Conservation (phyloP, 2,329 filamentous ascomycete genomes). For the Diaporthe sp. region DNA sequence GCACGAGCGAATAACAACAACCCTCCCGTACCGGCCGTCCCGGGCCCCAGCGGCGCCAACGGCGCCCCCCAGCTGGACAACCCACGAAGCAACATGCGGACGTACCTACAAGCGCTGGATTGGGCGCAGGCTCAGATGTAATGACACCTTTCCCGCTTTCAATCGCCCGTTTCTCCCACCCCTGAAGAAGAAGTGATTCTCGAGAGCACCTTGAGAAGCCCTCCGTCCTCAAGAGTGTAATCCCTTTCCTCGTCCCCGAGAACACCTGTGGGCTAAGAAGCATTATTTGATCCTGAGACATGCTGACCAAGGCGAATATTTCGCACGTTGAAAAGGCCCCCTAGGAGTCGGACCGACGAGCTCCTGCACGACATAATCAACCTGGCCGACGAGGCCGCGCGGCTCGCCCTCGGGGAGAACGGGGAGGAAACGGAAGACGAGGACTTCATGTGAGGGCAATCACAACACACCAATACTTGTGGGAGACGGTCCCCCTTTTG, state of each 20-base stretch:
- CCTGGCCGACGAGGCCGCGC: slow-evolving; percentile 58
- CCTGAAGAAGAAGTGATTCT: background rate
- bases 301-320: slow-evolving; percentile 10
- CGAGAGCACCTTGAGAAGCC: background rate
- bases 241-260: no score
- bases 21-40: slow-evolving; percentile 20
- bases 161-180: background rate
- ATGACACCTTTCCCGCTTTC: background rate
- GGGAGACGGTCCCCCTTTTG: slow-evolving; percentile 36
- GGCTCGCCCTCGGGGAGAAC: slow-evolving; percentile 53
- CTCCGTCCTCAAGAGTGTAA: background rate
- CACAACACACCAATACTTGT: slow-evolving; percentile 35
- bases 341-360: slow-evolving; percentile 51
- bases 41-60: slow-evolving; percentile 26
- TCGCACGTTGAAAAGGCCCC: slow-evolving; percentile 35
- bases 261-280: background rate
- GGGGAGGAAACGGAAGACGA: slow-evolving; percentile 49
- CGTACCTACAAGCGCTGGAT: slow-evolving; percentile 37
- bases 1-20: slow-evolving; percentile 1
- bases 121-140: slow-evolving; percentile 39
- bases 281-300: background rate
- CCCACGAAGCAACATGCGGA: slow-evolving; percentile 36
- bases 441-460: slow-evolving; percentile 55
- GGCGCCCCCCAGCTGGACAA: slow-evolving; percentile 17
- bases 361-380: slow-evolving; percentile 52